phyloP scores from a whole-genome alignment of 345 rosid species.

The Camelina hispida region DNA sequence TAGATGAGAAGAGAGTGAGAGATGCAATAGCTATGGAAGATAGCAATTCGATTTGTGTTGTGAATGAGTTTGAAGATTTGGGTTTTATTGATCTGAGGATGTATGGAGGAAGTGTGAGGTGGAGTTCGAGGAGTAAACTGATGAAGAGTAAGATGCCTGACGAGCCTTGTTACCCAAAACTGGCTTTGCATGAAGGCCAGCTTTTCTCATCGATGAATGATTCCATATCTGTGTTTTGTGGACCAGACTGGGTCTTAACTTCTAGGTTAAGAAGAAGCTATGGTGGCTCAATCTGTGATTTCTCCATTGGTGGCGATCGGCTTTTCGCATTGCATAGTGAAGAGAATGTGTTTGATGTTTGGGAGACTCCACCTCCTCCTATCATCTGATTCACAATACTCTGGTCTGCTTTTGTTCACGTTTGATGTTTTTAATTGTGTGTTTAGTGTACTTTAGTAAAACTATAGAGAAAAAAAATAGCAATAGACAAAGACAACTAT shows the following conservation, averaged over 20 bases:
- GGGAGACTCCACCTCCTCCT: conserved; percentile 89
- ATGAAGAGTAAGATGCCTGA: conserved; percentile 88
- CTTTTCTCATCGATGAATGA: conserved; percentile 96
- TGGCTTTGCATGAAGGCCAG: conserved; percentile 84
- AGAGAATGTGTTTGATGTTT: conserved; percentile 89
- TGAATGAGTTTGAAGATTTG: conserved; percentile 90
- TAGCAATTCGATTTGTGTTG: conserved; percentile 78
- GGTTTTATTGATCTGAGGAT: conserved; percentile 92
- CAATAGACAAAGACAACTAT: conserved; percentile 30
- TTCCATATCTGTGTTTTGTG: conserved; percentile 81
- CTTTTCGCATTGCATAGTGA: conserved; percentile 92
- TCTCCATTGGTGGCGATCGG: conserved; percentile 87
- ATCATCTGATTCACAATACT: conserved; percentile 52
- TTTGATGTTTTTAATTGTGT: conserved; percentile 39
- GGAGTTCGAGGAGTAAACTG: conserved; percentile 91
- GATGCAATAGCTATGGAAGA: conserved; percentile 97
- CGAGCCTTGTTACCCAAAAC: conserved; percentile 90
- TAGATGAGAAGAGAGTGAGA: conserved; percentile 88
- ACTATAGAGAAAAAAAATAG: conserved; percentile 14
- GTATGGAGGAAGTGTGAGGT: conserved; percentile 72
- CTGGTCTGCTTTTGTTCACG: conserved; percentile 26
- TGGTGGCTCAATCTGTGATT: conserved; percentile 92
- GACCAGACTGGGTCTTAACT: conserved; percentile 87
- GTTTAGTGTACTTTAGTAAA: conserved; percentile 33
- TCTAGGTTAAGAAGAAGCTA: conserved; percentile 73